These are phyloP conservation scores for Melampsora abietis-canadensis DNA, from an alignment of 1,284 basidiomycete genomes.

Conservation along the genomic window DNA sequence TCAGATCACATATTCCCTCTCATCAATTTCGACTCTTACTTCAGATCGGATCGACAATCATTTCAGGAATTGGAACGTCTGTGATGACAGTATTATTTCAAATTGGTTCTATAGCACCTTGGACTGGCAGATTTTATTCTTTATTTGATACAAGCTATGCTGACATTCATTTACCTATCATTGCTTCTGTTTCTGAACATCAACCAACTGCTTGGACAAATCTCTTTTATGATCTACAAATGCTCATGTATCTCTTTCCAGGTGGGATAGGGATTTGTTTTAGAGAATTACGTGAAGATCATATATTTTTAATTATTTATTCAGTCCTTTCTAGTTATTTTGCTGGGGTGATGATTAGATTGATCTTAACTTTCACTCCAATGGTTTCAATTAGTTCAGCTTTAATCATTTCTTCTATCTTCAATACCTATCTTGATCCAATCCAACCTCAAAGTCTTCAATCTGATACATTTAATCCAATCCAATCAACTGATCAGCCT, in stretches of 20 bases:
- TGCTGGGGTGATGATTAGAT: constrained; percentile 96
- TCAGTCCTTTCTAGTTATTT: constrained; percentile 95
- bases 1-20: constrained; percentile 81
- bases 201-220: constrained; percentile 99
- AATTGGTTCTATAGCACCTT: constrained; percentile 93
- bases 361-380: constrained; percentile 88
- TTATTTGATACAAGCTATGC: constrained; percentile 99
- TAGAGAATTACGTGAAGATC: constrained; percentile 89
- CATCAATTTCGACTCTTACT: constrained; percentile 87
- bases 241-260: constrained; percentile 97
- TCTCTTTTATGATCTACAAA: constrained; percentile 98
- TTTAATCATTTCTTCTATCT: constrained; percentile 79
- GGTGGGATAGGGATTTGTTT: constrained; percentile 92
- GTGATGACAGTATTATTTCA: constrained; percentile 65
- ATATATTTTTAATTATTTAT: constrained; percentile 98
- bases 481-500: too few species aligned
- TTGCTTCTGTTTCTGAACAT: constrained; percentile 99
- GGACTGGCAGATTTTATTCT: constrained; percentile 99
- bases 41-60: constrained; percentile 59
- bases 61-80: constrained; percentile 58
- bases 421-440: constrained; percentile 82
- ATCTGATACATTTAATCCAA: constrained; percentile 23
- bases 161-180: constrained; percentile 94
- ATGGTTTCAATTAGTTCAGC: constrained; percentile 88
- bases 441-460: constrained; percentile 49